Conservation (phyloP, 176 grass and related monocot species). For the Carex scoparia region DNA sequence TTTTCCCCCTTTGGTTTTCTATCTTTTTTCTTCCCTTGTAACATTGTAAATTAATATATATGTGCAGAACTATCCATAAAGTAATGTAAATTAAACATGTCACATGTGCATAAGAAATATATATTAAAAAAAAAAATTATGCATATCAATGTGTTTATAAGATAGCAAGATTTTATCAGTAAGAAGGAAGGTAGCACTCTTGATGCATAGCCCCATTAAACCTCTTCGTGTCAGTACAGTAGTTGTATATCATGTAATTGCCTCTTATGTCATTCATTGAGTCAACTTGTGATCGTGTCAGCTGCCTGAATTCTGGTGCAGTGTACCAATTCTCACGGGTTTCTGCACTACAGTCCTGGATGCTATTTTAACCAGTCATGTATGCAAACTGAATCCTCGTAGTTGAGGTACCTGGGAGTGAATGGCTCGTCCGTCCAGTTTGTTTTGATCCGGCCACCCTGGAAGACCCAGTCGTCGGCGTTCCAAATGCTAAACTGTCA, state of each 20-base stretch:
- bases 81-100: no score
- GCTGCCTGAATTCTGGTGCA: neutral
- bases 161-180: neutral
- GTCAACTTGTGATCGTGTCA: conserved; percentile 25
- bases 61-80: neutral
- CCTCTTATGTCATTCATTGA: conserved; percentile 46
- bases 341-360: conserved; percentile 19
- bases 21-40: no score
- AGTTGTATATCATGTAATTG: conserved; percentile 58
- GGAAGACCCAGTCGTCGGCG: conserved; percentile 75
- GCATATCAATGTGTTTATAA: neutral
- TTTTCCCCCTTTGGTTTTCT: no score
- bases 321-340: conserved; percentile 30
- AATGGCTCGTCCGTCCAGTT: conserved; percentile 65
- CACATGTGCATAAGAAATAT: neutral
- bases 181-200: conserved; percentile 50
- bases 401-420: conserved; percentile 43
- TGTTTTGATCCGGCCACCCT: conserved; percentile 52
- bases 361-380: conserved; percentile 37
- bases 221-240: conserved; percentile 47
- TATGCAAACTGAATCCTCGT: conserved; percentile 46
- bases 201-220: conserved; percentile 32
- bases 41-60: neutral
- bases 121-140: neutral
- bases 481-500: conserved; percentile 79